Conservation (phyloP, 2,329 filamentous ascomycete genomes). For the Ceratocystis diversiconidia region DNA sequence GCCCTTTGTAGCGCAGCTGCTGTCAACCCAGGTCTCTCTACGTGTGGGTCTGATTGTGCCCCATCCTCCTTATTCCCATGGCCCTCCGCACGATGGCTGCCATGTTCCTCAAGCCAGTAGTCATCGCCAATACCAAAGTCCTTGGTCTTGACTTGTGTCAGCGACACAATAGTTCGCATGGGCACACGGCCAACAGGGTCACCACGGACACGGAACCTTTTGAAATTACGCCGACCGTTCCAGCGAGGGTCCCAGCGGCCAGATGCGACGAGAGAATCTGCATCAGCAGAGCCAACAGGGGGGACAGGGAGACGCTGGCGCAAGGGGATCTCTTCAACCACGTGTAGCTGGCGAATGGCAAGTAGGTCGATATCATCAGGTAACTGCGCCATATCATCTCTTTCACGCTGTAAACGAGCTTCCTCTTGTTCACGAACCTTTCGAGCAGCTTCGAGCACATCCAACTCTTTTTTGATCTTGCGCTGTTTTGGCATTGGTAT, state of each 20-base stretch:
- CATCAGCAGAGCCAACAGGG: constrained; percentile 14
- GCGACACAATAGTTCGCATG: constrained; percentile 47
- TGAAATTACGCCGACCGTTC: constrained; percentile 95
- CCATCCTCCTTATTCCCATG: constrained; percentile 19
- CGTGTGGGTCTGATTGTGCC: neutral
- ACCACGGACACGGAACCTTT: constrained; percentile 58
- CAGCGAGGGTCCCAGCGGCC: constrained; percentile 71
- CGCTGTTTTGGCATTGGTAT: constrained; percentile 28
- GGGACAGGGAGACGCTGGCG: constrained; percentile 25
- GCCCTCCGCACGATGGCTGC: constrained; percentile 19
- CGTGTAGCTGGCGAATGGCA: constrained; percentile 57
- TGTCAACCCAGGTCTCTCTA: too few species aligned
- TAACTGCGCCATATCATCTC: constrained; percentile 37
- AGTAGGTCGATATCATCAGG: constrained; percentile 55
- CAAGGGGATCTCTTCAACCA: constrained; percentile 64
- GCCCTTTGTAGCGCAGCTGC: neutral
- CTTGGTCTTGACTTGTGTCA: constrained; percentile 58
- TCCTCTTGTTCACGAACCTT: constrained; percentile 51
- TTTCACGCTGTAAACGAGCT: constrained; percentile 41
- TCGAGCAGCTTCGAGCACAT: constrained; percentile 53
- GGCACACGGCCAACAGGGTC: constrained; percentile 31
- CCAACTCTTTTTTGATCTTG: constrained; percentile 44
- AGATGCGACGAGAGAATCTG: constrained; percentile 39
- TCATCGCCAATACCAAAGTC: constrained; percentile 61
- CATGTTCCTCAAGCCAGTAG: constrained; percentile 53